phyloP scores from a whole-genome alignment of 2,329 filamentous ascomycete species.

The Penicillium sclerotigenum region DNA sequence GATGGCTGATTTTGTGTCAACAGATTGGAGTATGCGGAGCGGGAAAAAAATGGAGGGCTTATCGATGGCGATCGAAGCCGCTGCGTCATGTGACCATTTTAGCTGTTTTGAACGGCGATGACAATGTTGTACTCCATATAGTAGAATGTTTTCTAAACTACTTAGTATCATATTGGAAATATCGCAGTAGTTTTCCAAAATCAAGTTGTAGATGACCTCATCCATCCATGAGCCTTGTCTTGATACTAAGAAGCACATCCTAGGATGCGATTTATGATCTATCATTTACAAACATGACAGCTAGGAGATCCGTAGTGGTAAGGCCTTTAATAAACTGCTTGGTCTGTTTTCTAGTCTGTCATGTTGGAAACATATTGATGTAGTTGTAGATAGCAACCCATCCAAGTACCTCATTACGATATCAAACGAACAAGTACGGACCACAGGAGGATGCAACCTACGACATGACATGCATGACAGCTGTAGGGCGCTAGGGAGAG shows the following conservation, averaged over 20 bases:
- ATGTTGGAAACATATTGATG: too few relatives aligned
- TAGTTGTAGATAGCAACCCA: too few relatives aligned
- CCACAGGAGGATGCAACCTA: too few relatives aligned
- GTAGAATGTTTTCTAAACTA: background rate
- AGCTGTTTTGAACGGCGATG: background rate
- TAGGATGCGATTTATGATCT: background rate
- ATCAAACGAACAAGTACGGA: too few relatives aligned
- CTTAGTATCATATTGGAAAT: too few relatives aligned
- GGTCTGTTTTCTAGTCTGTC: background rate
- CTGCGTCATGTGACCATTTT: constrained; percentile 12
- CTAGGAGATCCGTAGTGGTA: background rate
- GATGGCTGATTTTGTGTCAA: background rate
- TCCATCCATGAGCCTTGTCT: background rate
- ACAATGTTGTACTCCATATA: background rate
- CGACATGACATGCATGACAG: too few relatives aligned
- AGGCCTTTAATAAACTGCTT: background rate
- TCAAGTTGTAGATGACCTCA: background rate
- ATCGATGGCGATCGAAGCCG: constrained; percentile 19
- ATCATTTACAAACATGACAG: background rate
- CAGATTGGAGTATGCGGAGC: background rate
- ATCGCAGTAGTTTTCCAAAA: background rate
- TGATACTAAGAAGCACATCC: background rate
- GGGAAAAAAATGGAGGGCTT: constrained; percentile 16
- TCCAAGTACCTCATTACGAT: too few relatives aligned
- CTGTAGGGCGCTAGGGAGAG: too few relatives aligned